Percentiles rank a stretch among this genome's conserved stretches.
phyloP scores from a whole-genome alignment of 352 stramenopile genomes.

The Thraustochytrium sp. region DNA sequence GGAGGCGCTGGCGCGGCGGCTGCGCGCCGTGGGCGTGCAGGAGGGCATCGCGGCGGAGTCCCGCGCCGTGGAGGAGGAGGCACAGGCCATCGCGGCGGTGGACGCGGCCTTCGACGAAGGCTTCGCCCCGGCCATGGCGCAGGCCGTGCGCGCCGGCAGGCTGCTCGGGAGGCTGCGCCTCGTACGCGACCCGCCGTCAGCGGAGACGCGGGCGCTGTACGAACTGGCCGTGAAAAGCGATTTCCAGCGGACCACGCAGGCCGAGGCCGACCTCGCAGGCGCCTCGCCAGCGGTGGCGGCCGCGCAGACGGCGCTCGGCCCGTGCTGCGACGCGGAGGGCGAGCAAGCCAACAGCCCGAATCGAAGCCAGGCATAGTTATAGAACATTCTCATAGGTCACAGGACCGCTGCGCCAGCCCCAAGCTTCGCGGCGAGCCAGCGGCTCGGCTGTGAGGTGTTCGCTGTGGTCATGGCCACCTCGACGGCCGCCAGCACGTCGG shows the following conservation, averaged over 20 bases:
- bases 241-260: background rate
- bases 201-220: background rate
- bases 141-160: background rate
- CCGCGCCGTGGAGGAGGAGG: background rate
- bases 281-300: background rate
- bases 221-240: background rate
- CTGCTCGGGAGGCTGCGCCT: background rate
- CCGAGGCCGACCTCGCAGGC: background rate
- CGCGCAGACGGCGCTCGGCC: background rate
- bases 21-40: background rate
- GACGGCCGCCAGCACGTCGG: no score
- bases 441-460: no score
- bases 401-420: no score
- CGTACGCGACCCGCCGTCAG: background rate
- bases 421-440: no score
- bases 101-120: constrained; percentile 3
- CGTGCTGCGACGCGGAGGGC: background rate
- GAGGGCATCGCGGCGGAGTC: background rate
- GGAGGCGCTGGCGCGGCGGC: background rate
- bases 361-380: no score
- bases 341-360: no score
- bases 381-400: no score
- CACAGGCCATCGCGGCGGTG: background rate
- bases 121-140: background rate
- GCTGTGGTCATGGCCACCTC: no score